Evolutionary conservation across 208 protist genomes (phyloP).

Genomic region (Wallacemonas sp.): DNA sequence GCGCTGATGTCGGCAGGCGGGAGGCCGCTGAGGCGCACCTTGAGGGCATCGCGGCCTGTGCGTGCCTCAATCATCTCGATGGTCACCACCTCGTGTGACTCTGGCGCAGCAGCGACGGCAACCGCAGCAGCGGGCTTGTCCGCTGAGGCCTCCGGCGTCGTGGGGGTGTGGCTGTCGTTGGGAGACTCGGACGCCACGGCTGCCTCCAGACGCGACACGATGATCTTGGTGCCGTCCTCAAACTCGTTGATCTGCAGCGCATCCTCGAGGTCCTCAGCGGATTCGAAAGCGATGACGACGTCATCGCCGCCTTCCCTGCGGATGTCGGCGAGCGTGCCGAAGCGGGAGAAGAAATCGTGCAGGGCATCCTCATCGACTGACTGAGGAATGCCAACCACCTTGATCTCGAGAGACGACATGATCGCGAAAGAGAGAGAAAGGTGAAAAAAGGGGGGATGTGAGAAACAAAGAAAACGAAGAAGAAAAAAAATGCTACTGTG

Average conservation of each 20-base stretch:
- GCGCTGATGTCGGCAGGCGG: conserved; percentile 25
- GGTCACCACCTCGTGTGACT: conserved; percentile 24
- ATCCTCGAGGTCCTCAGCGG: conserved; percentile 37
- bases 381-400: conserved; percentile 8
- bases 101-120: conserved; percentile 5
- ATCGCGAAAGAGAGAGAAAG: conserved; percentile 17
- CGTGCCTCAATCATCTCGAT: conserved; percentile 17
- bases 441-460: conserved; percentile 6
- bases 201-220: conserved; percentile 16
- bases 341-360: conserved; percentile 67
- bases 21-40: conserved; percentile 48
- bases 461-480: not conserved
- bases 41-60: conserved; percentile 27
- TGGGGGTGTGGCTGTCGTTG: conserved; percentile 20
- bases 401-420: conserved; percentile 1
- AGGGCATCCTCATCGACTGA: conserved; percentile 43
- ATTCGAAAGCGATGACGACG: conserved; percentile 32
- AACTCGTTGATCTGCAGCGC: conserved; percentile 47
- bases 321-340: conserved; percentile 49
- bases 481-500: not conserved
- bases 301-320: conserved; percentile 15
- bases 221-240: conserved; percentile 29
- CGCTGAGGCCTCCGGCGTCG: conserved; percentile 10
- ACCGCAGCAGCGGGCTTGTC: conserved; percentile 13
- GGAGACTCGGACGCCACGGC: not conserved